A percentile compares a stretch with the other conserved stretches of the same genome.
Conservation (phyloP, 208 protist genomes). For the Leishmania tarentolae region DNA sequence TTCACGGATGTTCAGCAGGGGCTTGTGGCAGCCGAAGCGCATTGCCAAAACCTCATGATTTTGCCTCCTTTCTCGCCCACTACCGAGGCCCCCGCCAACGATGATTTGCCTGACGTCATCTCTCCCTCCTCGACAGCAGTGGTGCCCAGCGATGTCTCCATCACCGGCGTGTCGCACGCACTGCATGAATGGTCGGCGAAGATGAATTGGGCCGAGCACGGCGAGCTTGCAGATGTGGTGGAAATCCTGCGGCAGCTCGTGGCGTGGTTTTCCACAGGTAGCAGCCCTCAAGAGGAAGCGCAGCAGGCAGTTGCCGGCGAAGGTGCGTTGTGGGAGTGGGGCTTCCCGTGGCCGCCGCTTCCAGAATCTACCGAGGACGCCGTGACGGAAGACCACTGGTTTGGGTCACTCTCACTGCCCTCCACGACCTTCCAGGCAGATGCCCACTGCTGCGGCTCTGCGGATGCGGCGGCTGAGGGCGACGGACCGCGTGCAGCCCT, state of each 20-base stretch:
- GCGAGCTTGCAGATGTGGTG: slow-evolving; percentile 36
- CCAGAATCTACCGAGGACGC: not conserved
- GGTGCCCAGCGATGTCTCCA: slow-evolving; percentile 1
- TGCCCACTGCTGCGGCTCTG: not conserved
- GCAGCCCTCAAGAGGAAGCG: not conserved
- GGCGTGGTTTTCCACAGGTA: not conserved
- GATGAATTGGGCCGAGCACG: slow-evolving; percentile 41
- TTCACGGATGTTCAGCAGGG: slow-evolving; percentile 41
- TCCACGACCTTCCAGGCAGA: not conserved
- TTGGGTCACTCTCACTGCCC: not conserved
- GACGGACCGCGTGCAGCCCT: not conserved
- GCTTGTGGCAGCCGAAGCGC: slow-evolving; percentile 14
- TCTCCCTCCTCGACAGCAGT: not conserved
- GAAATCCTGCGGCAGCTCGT: slow-evolving; percentile 9
- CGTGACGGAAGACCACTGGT: not conserved
- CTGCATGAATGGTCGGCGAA: slow-evolving; percentile 34
- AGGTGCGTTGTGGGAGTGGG: not conserved
- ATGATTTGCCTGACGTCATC: not conserved
- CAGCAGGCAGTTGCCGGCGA: not conserved
- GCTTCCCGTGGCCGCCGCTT: not conserved
- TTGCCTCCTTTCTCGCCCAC: not conserved
- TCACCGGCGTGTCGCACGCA: slow-evolving; percentile 17
- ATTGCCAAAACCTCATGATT: slow-evolving; percentile 9
- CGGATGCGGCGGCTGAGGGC: not conserved
- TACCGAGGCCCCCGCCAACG: not conserved